Evolutionary conservation across 2,329 filamentous ascomycete genomes (phyloP), one percentile per base, ranked within the genome.

Genomic region (Metarhizium guizhouense): DNA sequence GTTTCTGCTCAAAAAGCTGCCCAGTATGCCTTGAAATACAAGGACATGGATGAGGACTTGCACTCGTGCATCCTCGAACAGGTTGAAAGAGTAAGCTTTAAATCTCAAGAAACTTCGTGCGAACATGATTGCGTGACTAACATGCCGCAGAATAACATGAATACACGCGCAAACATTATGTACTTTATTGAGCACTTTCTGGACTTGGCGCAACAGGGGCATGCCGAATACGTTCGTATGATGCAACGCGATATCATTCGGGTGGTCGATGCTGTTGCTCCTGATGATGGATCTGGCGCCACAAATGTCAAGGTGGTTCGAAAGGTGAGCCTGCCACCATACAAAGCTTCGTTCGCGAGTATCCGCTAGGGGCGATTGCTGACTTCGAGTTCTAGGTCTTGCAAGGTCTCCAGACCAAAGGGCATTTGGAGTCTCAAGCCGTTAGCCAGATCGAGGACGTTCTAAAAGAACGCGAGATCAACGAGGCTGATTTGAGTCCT

Each of bases 11-110:
- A 93, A 66, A 96, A 96, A 74, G 90, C 92, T 3, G 93, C 94
- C 32, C 87, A 92, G 69, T 99, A 95, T 84, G 94, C 94, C 14
- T 80, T 99, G 59, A 95, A 91, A 72, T 89, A 96, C 74, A 85
- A 85, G 61, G 92, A 97, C 65, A 90, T 95, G 84, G 90, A 95
- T 68, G 95, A 99, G 75, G 94, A 99, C 72, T 76, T 99, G 63
- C 94, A 99, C 71, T 95, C 89, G 20, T 99, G 95, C 72, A 97
- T 99, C 65, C 74, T 99, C 47, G 94, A 99, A 73, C 93, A 97
- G 71, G 80, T 99, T 34, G 93, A 97, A 71, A 82, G 84, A 65
- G 89, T 90, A 62, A 29, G 57, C 13, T 36, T 6, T 13, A 2
- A 8, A 4, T 48, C 10, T 30, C 1, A 11, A 11, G 13, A 48